Percentiles rank a stretch among this genome's conserved stretches.
These are phyloP conservation scores for Jimgerdemannia lactiflua DNA, from an alignment of 192 early-diverging fungal genomes.

Conservation along the genomic window DNA sequence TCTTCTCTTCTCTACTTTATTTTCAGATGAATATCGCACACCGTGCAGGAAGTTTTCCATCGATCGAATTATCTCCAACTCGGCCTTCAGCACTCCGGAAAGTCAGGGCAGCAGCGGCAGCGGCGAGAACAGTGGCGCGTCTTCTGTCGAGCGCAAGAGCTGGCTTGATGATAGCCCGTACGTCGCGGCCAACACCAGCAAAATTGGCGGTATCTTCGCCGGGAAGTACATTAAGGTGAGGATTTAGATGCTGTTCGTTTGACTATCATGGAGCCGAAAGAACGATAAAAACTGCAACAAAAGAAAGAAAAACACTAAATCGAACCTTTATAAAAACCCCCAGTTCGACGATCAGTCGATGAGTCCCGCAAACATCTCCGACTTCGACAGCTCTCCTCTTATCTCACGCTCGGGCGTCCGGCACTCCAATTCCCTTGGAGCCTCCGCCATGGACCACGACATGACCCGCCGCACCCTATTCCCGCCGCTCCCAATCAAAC, in stretches of 20 bases:
- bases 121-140: background rate
- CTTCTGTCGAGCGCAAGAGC: background rate
- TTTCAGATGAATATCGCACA: background rate
- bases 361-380: background rate
- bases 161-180: background rate
- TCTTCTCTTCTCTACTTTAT: background rate
- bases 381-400: background rate
- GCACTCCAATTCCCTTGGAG: background rate
- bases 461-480: background rate
- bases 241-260: too few species aligned
- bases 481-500: background rate
- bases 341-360: background rate
- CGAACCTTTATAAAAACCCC: background rate
- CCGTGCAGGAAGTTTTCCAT: background rate
- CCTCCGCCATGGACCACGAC: background rate
- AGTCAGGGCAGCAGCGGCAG: background rate
- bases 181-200: background rate
- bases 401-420: background rate
- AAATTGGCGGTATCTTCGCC: background rate
- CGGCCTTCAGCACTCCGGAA: background rate
- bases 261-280: too few species aligned
- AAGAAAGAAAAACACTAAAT: background rate
- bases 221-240: background rate
- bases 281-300: too few species aligned
- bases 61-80: background rate